These are phyloP conservation scores for Aspergillus pseudoviridinutans DNA, from an alignment of 2,329 filamentous ascomycete genomes.

Conservation along the genomic window DNA sequence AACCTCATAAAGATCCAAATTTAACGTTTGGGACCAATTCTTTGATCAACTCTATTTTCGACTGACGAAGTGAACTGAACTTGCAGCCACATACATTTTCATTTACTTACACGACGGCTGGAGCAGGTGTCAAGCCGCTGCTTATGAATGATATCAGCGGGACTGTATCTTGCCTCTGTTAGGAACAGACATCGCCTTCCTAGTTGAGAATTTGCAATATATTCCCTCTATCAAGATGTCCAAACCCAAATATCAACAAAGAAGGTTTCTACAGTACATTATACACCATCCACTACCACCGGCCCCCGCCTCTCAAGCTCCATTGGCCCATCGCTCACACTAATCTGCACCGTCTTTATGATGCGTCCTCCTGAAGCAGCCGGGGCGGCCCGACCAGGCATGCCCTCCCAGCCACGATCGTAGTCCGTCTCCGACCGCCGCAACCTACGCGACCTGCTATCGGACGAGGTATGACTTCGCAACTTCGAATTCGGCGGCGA, in stretches of 20 bases:
- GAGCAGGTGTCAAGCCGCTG: no score
- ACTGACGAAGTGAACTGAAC: no score
- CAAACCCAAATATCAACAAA: background rate
- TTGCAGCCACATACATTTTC: no score
- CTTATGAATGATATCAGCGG: no score
- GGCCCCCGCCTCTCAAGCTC: background rate
- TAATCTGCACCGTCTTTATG: background rate
- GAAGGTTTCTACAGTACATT: background rate
- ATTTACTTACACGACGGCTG: no score
- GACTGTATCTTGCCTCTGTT: no score
- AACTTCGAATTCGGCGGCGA: slow-evolving; percentile 5
- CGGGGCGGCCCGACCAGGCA: background rate
- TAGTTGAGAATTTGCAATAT: background rate
- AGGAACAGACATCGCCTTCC: fast-evolving
- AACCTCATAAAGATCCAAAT: no score
- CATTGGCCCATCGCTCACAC: background rate
- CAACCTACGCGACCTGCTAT: background rate
- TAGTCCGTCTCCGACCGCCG: background rate
- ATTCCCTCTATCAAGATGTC: background rate
- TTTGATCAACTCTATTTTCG: no score
- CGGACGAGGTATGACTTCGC: background rate
- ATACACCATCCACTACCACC: background rate
- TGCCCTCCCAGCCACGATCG: background rate
- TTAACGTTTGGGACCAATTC: no score
- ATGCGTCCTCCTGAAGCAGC: background rate